Evolutionary conservation across 306 rosid genomes (phyloP).

Genomic region (Astragalus membranaceus): DNA sequence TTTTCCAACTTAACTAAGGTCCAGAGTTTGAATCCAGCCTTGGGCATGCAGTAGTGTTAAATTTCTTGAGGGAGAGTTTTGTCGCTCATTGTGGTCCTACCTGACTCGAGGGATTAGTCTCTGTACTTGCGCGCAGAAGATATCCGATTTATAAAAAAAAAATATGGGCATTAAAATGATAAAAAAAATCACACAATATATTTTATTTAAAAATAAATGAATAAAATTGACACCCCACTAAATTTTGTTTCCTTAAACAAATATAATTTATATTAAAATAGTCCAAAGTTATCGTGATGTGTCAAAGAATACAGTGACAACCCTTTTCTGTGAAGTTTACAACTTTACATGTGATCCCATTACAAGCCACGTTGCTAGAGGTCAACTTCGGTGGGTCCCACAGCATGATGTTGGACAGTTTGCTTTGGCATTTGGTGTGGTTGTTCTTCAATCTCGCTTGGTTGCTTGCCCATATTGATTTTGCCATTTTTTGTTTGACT

Average conservation of each 20-base stretch:
- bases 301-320: not conserved
- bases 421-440: slow-evolving; percentile 18
- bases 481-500: slow-evolving; percentile 26
- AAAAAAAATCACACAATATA: too few species aligned
- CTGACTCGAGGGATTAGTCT: too few species aligned
- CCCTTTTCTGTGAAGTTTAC: not conserved
- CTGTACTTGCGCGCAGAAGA: too few species aligned
- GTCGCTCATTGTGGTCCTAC: too few species aligned
- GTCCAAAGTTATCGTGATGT: not conserved
- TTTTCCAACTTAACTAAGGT: too few species aligned
- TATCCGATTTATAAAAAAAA: too few species aligned
- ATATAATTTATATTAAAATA: not conserved
- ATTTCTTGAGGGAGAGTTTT: too few species aligned
- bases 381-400: slow-evolving; percentile 29
- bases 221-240: not conserved
- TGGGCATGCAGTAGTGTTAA: too few species aligned
- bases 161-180: too few species aligned
- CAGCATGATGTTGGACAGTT: slow-evolving; percentile 4
- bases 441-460: not conserved
- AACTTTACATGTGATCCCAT: not conserved
- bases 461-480: not conserved
- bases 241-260: not conserved
- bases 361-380: slow-evolving; percentile 20
- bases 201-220: not conserved
- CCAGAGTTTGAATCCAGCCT: too few species aligned